Base-by-base conservation (phyloP, 345 rosid species). In the Brassica incana region DNA sequence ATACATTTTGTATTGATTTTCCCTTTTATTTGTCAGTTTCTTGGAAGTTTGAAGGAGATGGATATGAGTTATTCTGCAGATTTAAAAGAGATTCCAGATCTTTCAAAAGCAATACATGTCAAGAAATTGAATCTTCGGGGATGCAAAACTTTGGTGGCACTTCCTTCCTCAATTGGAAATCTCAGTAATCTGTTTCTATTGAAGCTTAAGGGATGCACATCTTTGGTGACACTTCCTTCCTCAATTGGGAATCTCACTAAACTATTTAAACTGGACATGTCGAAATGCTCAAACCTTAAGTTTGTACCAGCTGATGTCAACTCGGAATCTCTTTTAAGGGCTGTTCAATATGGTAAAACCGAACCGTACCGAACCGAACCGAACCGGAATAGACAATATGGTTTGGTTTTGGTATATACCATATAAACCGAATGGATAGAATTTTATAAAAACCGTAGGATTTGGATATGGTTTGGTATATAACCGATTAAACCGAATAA, bases 41-140 rank as follows among this genome's bases (percentile, higher is more conserved):
- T 56, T 56, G 10, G 11, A 56, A 56, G 27, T 18, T 9, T 56
- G 10, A 56, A 56, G 27, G 7, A 18, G 61, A 16, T 56, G 27
- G 27, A 16, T 56, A 56, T 18, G 10, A 56, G 61, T 56, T 56
- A 1, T 2, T 56, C 61, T 7, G 15, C 32, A n/a, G 30, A 61
- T 33, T 8, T 73, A 40, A 61, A 60, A 40, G 67, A 72, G 30
- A 1, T 72, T 72, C 76, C 76, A 25, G 67, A 72, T 59, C 66
- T 72, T 60, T 72, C 76, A 1, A 38, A 12, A 11, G 76, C 76
- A 36, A 60, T 5, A 16, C 61, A 72, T n/a, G 36, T 72, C 2
- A 20, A 35, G 20, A 0, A 56, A 6, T 12, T 71, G 18, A 0
- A 35, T 6, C 5, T 71, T 43, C 14, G 18, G 2, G 7, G n/a